Conservation (phyloP, 2,329 filamentous ascomycete species). For the Leptographium wingfieldii region DNA sequence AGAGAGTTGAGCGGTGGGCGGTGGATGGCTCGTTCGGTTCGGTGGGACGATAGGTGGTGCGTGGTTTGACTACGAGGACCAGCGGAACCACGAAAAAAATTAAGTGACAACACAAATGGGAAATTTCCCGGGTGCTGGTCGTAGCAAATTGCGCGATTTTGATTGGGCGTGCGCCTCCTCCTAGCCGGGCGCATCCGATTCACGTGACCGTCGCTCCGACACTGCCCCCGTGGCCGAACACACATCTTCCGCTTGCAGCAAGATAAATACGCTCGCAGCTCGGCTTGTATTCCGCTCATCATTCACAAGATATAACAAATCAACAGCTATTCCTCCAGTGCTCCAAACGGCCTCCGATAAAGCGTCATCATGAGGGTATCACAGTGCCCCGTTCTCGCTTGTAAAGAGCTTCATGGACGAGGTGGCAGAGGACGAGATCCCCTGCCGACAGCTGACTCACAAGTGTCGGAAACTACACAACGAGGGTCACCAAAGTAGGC, state of each 20-base stretch:
- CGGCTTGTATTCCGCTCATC: not conserved
- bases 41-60: not conserved
- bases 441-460: no score
- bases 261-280: not conserved
- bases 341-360: not conserved
- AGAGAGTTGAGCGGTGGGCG: not conserved
- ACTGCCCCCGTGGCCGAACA: not conserved
- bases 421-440: not conserved
- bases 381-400: conserved; percentile 2
- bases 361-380: conserved; percentile 7
- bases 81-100: not conserved
- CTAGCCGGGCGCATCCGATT: conserved; percentile 11
- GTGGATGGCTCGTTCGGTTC: not conserved
- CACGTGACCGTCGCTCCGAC: conserved; percentile 8
- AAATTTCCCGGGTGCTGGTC: conserved; percentile 2
- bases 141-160: conserved; percentile 13
- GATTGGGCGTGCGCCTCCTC: conserved; percentile 6
- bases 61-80: not conserved
- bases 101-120: not conserved
- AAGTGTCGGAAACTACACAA: no score
- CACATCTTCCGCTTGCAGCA: not conserved
- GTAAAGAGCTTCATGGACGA: not conserved
- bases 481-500: no score
- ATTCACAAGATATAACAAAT: not conserved
- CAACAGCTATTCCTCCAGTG: not conserved